Evolutionary conservation across 306 rosid genomes (phyloP), one percentile per base, ranked within the genome.

Genomic region (Dryas drummondii): DNA sequence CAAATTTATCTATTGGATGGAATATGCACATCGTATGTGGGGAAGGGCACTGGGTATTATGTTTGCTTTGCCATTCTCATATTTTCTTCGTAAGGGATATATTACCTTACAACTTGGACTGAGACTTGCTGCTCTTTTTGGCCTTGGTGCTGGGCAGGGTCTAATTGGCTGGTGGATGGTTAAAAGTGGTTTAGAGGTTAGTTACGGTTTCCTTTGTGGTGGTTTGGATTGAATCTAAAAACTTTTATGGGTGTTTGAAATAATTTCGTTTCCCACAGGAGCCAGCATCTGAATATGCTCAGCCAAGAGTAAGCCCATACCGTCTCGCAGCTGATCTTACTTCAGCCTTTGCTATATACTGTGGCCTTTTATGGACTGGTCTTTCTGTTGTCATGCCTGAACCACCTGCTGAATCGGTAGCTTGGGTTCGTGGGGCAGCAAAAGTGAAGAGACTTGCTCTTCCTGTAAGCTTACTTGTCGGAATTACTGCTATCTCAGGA

Each of bases 271-370:
- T 80, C 77, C 79, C 41, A 58, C 78, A 94, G 98, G 98, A 91
- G 79, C 98, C 96, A 14, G 75, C 87, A 66, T 83, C 98, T 60
- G 98, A 86, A 75, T 90, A 87, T 86, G 82, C 86, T 64, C 96
- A 90, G 84, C 98, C 98, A 63, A 88, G 98, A 79, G 97, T 94
- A 61, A 94, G 97, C 86, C 97, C 97, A 19, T 94, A 91, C 80
- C 94, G 98, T 60, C 97, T 94, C 71, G 97, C 97, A n/a, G 87
- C 97, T 72, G 94, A 94, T 86, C 97, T 94, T 66, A 91, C 97
- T 45, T 94, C 98, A n/a, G 97, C 98, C 71, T 90, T 91, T 80
- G 86, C 88, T 66, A 94, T 94, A 71, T 94, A 90, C 79, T 81
- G 94, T 14, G 97, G 98, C 62, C 97, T 94, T 59, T 68, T 91